These are phyloP conservation scores for Cinnamomum chago DNA, from an alignment of 164 flowering plant genomes.

Conservation along the genomic window DNA sequence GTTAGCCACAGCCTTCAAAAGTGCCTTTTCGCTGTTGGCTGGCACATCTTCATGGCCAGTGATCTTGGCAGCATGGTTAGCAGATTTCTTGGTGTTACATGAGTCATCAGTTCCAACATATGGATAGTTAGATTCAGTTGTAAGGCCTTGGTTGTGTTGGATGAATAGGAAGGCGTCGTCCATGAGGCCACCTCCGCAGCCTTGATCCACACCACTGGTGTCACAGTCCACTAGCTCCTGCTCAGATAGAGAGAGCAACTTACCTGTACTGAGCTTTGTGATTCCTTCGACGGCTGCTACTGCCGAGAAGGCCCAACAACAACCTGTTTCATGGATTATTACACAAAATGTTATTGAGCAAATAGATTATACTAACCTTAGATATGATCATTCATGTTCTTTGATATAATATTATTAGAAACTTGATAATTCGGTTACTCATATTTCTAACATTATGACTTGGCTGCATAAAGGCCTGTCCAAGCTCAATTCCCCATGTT, in stretches of 20 bases:
- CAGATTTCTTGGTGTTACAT: slow-evolving; percentile 14
- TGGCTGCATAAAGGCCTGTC: too few species aligned
- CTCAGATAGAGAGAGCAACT: slow-evolving; percentile 20
- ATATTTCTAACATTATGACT: too few species aligned
- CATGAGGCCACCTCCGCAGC: slow-evolving; percentile 26
- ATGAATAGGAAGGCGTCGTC: slow-evolving; percentile 25
- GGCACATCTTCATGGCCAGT: slow-evolving; percentile 24
- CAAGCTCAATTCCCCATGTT: too few species aligned
- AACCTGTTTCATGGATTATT: slow-evolving; percentile 8
- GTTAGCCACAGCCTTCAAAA: slow-evolving; percentile 20
- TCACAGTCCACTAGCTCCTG: slow-evolving; percentile 31
- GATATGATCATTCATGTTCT: not conserved
- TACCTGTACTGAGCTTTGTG: slow-evolving; percentile 15
- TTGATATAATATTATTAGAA: too few species aligned
- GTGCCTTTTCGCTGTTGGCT: slow-evolving; percentile 16
- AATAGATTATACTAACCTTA: not conserved
- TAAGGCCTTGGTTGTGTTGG: slow-evolving; percentile 18
- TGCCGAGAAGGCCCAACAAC: slow-evolving; percentile 30
- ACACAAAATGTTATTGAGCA: not conserved
- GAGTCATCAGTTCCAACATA: slow-evolving; percentile 11
- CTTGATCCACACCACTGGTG: slow-evolving; percentile 14
- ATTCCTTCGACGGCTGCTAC: slow-evolving; percentile 31
- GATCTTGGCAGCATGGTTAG: slow-evolving; percentile 12
- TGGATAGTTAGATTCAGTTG: slow-evolving; percentile 21
- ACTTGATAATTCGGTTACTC: too few species aligned